Evolutionary conservation across 768 basidiomycete genomes (phyloP), one percentile per base, ranked within the genome.

Genomic region (Lactifluus rugatus): DNA sequence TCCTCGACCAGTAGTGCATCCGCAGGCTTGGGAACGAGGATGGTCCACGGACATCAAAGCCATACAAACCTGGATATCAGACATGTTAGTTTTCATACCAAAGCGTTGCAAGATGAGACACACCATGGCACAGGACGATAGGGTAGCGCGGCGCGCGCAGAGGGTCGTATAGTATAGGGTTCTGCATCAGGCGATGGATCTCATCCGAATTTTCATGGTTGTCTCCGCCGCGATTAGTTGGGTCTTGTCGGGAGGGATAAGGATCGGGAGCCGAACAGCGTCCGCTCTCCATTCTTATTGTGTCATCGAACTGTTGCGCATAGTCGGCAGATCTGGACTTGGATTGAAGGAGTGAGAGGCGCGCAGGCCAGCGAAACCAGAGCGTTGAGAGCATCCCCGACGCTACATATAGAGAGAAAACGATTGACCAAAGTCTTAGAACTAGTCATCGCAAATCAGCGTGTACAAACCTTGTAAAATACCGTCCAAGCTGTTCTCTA

Each of bases 111-210:
- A 54, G 42, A 23, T 23, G 48, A 17, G 28, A 36, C 37, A 53
- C 66, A 92, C 94, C 95, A 72, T 99, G 95, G 68, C 92, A 96
- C n/a, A 98, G 78, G 3, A 95, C 92, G 56, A 99, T 85, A 1
- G 93, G 92, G 70, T 90, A 83, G 6, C 95, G 83, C 2, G 96
- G 93, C 5, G 77, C 78, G 62, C 89, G 79, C 3, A 87, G 64
- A 0, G 90, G 91, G 61, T 93, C 81, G 64, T 81, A 87, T 28
- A 98, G 76, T 0, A 82, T 77, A 3, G 94, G 91, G 65, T 89
- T 83, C 48, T 75, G 73, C 65, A 96, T 81, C 4, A 97, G 73
- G 52, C 77, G 77, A 69, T 87, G 87, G 5, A 90, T 83, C 14
- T 69, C 73, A 64, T 84, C 85, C 31, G 32, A 31, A 60, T 54